A percentile compares a stretch with the other conserved stretches of the same genome.
Conservation (phyloP, 768 basidiomycete species). For the Lactifluus subvellereus region DNA sequence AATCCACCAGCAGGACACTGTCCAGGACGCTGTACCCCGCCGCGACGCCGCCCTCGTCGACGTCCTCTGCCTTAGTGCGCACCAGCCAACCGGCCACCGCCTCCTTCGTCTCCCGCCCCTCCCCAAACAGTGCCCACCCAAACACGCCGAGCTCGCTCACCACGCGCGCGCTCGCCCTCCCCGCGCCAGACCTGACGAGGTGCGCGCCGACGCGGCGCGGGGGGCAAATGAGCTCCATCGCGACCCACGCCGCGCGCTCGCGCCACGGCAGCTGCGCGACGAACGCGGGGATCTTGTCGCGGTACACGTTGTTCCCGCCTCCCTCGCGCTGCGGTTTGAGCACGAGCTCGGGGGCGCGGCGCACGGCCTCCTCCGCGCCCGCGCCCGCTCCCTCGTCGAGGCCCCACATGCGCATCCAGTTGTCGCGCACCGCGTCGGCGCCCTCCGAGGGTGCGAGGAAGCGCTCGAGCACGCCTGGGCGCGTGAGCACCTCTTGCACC, state of each 20-base stretch:
- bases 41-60: conserved; percentile 82
- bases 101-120: conserved; percentile 43
- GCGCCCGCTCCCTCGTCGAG: conserved; percentile 40
- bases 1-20: conserved; percentile 37
- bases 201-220: conserved; percentile 64
- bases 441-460: conserved; percentile 52
- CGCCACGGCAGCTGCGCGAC: conserved; percentile 52
- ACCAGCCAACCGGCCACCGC: conserved; percentile 77
- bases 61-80: conserved; percentile 84
- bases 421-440: conserved; percentile 52
- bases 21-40: conserved; percentile 47
- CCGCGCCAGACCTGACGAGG: conserved; percentile 64
- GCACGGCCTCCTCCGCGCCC: conserved; percentile 48
- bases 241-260: conserved; percentile 85
- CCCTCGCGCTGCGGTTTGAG: conserved; percentile 98
- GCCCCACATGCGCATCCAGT: conserved; percentile 89
- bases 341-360: conserved; percentile 54
- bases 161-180: conserved; percentile 50
- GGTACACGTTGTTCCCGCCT: conserved; percentile 95
- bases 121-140: conserved; percentile 78
- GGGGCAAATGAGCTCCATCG: conserved; percentile 88
- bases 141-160: conserved; percentile 91
- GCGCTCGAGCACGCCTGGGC: conserved; percentile 63
- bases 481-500: conserved; percentile 82
- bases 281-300: conserved; percentile 70